These are phyloP conservation scores for Penicillium freii DNA, from an alignment of 2,329 filamentous ascomycete species.

Conservation along the genomic window DNA sequence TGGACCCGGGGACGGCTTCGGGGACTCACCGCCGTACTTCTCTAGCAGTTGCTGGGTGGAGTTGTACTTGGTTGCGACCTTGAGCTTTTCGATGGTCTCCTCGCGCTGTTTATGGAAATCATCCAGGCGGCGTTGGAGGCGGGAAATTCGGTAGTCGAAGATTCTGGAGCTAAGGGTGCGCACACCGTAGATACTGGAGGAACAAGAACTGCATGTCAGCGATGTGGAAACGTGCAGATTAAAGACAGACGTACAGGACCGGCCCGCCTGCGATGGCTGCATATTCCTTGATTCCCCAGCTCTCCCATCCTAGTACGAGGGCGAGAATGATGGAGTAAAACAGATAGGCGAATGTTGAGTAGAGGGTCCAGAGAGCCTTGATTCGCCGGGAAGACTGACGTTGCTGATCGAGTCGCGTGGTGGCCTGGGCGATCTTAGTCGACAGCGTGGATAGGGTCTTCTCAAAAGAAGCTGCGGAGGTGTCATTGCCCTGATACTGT, in stretches of 20 bases:
- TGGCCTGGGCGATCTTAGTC: conserved; percentile 73
- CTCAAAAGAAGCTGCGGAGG: conserved; percentile 88
- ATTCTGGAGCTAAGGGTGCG: conserved; percentile 65
- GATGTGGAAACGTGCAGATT: background rate
- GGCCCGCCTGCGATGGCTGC: conserved; percentile 75
- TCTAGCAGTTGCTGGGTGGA: conserved; percentile 89
- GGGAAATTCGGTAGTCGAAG: conserved; percentile 78
- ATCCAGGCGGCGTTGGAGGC: conserved; percentile 67
- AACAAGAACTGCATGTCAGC: conserved; percentile 22
- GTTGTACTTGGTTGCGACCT: conserved; percentile 92
- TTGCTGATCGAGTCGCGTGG: conserved; percentile 69
- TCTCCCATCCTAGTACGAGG: conserved; percentile 79
- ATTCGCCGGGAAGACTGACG: conserved; percentile 72
- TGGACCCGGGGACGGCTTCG: conserved; percentile 31
- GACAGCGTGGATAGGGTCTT: conserved; percentile 81
- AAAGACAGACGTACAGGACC: conserved; percentile 59
- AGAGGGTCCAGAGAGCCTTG: conserved; percentile 85
- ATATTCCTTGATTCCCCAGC: conserved; percentile 75
- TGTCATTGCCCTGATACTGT: conserved; percentile 60
- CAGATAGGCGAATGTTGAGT: conserved; percentile 85
- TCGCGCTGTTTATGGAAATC: conserved; percentile 74
- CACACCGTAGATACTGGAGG: conserved; percentile 70
- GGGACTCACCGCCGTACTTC: conserved; percentile 77
- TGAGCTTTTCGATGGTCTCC: conserved; percentile 88
- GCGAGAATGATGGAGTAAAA: conserved; percentile 78